These are phyloP conservation scores for Russula olivacea DNA, from an alignment of 768 basidiomycete genomes.

Conservation along the genomic window DNA sequence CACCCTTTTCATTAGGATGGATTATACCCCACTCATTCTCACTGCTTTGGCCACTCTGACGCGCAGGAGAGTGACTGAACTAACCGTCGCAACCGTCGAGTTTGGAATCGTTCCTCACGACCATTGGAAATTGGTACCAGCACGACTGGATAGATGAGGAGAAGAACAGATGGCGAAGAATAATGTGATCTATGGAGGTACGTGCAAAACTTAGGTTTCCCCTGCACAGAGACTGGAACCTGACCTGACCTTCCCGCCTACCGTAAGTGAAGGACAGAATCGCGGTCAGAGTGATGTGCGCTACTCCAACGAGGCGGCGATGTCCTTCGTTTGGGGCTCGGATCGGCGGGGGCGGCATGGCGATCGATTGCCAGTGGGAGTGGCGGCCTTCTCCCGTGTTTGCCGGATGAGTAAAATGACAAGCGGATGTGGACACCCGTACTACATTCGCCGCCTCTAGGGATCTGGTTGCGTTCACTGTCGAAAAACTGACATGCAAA, in stretches of 20 bases:
- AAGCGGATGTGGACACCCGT: too few relatives aligned
- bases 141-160: conserved; percentile 65
- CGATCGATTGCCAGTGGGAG: too few relatives aligned
- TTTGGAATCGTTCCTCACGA: conserved; percentile 76
- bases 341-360: too few relatives aligned
- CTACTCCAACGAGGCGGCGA: too few relatives aligned
- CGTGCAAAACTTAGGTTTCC: conserved; percentile 8
- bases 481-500: too few relatives aligned
- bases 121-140: conserved; percentile 79
- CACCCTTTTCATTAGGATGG: conserved; percentile 30
- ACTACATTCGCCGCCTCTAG: too few relatives aligned
- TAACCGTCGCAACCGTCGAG: conserved; percentile 59
- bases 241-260: conserved; percentile 34
- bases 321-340: too few relatives aligned
- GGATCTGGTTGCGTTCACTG: too few relatives aligned
- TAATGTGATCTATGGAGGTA: conserved; percentile 52
- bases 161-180: conserved; percentile 50
- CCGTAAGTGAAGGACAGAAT: conserved; percentile 42
- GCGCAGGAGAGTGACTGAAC: conserved; percentile 47
- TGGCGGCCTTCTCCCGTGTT: too few relatives aligned
- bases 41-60: conserved; percentile 32
- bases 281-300: too few relatives aligned
- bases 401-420: too few relatives aligned
- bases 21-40: not conserved
- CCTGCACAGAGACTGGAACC: not conserved